A percentile compares a stretch with the other conserved stretches of the same genome.
Evolutionary conservation across 148 eudicot species (phyloP).

Genomic region (Diospyros lotus): DNA sequence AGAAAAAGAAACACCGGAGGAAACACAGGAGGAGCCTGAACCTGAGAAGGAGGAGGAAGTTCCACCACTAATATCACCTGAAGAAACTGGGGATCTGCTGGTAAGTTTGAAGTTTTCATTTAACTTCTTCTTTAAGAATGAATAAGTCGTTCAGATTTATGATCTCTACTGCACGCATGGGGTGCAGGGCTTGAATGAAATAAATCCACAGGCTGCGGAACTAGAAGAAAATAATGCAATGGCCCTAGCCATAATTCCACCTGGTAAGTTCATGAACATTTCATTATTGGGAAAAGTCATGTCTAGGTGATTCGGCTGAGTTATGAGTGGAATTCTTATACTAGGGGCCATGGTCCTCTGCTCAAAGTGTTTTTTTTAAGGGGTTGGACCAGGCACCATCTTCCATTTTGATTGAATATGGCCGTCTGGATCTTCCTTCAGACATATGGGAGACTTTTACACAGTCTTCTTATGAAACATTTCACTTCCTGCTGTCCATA

Average conservation of each 20-base stretch:
- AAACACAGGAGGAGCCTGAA: slow-evolving; percentile 50
- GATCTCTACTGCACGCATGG: neutral
- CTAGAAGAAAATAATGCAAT: slow-evolving; percentile 87
- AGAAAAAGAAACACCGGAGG: slow-evolving; percentile 40
- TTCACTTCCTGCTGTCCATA: too few species aligned
- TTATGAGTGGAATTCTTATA: too few species aligned
- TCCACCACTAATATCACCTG: slow-evolving; percentile 51
- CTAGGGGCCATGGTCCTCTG: too few species aligned
- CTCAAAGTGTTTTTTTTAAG: too few species aligned
- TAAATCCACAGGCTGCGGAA: slow-evolving; percentile 62
- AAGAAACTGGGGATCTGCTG: slow-evolving; percentile 61
- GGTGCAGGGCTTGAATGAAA: slow-evolving; percentile 65
- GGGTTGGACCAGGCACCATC: too few species aligned
- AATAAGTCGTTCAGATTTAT: too few species aligned
- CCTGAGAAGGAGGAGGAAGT: slow-evolving; percentile 45
- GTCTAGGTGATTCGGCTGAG: too few species aligned
- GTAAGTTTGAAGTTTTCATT: slow-evolving; percentile 27
- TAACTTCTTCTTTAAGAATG: neutral
- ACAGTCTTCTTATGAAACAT: too few species aligned
- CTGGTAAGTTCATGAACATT: slow-evolving; percentile 37
- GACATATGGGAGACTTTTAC: too few species aligned
- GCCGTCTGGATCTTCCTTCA: too few species aligned
- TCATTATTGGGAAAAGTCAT: too few species aligned
- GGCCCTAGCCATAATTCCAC: slow-evolving; percentile 89
- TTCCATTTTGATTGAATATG: too few species aligned